Percentiles rank a stretch among this genome's conserved stretches.
These are phyloP conservation scores for Metschnikowia anglica DNA, from an alignment of 805 yeast genomes.

Conservation along the genomic window DNA sequence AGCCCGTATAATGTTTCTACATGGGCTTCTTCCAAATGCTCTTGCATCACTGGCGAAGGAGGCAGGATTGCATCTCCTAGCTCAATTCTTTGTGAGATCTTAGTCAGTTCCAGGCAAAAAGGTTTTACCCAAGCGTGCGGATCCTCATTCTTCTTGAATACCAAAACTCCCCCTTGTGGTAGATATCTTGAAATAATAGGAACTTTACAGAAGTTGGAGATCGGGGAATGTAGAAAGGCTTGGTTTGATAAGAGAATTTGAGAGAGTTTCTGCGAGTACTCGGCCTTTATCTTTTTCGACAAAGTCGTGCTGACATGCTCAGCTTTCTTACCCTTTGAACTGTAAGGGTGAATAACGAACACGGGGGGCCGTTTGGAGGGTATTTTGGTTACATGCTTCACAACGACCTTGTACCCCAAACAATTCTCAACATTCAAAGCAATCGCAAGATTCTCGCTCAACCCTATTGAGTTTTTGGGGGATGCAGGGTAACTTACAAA, in stretches of 20 bases:
- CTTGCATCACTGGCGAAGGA: slow-evolving; percentile 40
- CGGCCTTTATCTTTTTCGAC: slow-evolving; percentile 29
- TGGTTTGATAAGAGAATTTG: slow-evolving; percentile 21
- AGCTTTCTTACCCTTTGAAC: slow-evolving; percentile 40
- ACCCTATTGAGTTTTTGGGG: slow-evolving; percentile 44
- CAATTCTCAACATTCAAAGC: slow-evolving; percentile 52
- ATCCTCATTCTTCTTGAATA: slow-evolving; percentile 48
- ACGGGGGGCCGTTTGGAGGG: slow-evolving; percentile 39
- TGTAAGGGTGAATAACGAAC: slow-evolving; percentile 55
- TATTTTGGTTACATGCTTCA: slow-evolving; percentile 46
- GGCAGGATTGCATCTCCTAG: slow-evolving; percentile 51
- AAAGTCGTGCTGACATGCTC: slow-evolving; percentile 28
- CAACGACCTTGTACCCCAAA: slow-evolving; percentile 53
- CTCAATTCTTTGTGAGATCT: slow-evolving; percentile 41
- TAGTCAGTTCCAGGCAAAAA: slow-evolving; percentile 25
- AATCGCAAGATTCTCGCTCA: slow-evolving; percentile 53
- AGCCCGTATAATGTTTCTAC: slow-evolving; percentile 53
- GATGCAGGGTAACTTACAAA: slow-evolving; percentile 39
- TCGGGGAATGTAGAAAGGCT: too few relatives aligned
- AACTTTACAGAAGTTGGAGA: slow-evolving; percentile 52
- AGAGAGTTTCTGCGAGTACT: slow-evolving; percentile 22
- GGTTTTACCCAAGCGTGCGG: slow-evolving; percentile 43
- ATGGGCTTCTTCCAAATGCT: slow-evolving; percentile 9
- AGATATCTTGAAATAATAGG: slow-evolving; percentile 49
- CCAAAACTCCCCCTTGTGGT: slow-evolving; percentile 61